A percentile compares a stretch with the other conserved stretches of the same genome.
Evolutionary conservation across 331 rosid genomes (phyloP).

Genomic region (Rhamnella rubrinervis): DNA sequence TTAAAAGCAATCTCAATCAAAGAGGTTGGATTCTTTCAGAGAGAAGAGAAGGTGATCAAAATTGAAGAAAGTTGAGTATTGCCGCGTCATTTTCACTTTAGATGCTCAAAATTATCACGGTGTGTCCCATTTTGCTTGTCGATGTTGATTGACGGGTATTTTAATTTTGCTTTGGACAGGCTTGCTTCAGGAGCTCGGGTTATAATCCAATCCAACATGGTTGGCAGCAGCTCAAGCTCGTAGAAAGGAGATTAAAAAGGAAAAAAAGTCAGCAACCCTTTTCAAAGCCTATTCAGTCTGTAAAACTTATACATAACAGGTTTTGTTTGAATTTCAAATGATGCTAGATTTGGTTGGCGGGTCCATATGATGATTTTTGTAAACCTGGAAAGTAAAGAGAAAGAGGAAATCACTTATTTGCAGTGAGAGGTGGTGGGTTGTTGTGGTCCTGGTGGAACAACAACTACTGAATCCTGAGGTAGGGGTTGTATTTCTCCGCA

Average conservation of each 20-base stretch:
- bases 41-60: conserved; percentile 71
- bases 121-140: conserved; percentile 10
- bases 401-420: too few relatives aligned
- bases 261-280: background rate
- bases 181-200: conserved; percentile 99
- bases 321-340: conserved; percentile 40
- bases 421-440: conserved; percentile 25
- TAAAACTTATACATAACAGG: conserved; percentile 25
- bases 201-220: conserved; percentile 64
- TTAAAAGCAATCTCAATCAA: conserved; percentile 35
- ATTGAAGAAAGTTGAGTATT: conserved; percentile 93
- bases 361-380: conserved; percentile 20
- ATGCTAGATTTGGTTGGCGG: conserved; percentile 40
- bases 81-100: conserved; percentile 23
- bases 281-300: conserved; percentile 9
- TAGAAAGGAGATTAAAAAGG: conserved; percentile 13
- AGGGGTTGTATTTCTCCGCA: conserved; percentile 30
- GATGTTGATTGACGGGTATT: conserved; percentile 32
- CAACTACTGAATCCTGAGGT: conserved; percentile 20
- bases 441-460: conserved; percentile 50
- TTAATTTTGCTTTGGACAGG: conserved; percentile 52
- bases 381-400: conserved; percentile 39
- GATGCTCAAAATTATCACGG: conserved; percentile 8
- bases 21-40: conserved; percentile 62
- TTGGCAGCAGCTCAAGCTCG: conserved; percentile 55